A percentile compares a stretch with the other conserved stretches of the same genome.
Evolutionary conservation across 257 asterid species (phyloP).

Genomic region (Solanum gandarillasii): DNA sequence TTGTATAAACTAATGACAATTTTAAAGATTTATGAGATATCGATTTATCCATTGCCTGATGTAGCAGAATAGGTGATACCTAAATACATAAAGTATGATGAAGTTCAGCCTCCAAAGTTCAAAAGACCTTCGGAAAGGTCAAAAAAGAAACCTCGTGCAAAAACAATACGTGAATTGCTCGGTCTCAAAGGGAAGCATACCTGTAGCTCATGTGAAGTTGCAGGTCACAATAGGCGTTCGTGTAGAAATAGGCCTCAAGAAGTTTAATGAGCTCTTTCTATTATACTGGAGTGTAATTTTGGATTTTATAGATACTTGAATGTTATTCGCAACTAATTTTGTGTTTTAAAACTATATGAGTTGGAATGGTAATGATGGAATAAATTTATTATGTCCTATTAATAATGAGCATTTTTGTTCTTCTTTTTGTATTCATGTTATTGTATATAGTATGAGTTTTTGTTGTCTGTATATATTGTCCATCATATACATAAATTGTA

Average conservation of each 20-base stretch:
- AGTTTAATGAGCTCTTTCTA: neutral
- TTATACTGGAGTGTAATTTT: neutral
- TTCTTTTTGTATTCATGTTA: too few species aligned
- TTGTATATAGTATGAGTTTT: neutral
- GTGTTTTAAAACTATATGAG: neutral
- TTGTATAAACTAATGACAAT: too few species aligned
- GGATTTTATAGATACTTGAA: neutral
- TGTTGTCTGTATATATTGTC: neutral
- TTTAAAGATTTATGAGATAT: neutral
- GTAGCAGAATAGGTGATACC: neutral
- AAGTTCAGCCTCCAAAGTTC: neutral
- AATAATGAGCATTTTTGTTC: neutral
- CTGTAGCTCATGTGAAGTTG: neutral
- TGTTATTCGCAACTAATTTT: neutral
- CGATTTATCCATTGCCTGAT: neutral
- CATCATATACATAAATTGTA: too few species aligned
- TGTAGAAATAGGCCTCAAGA: neutral
- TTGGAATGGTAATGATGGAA: neutral
- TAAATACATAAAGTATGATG: neutral
- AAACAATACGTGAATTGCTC: neutral
- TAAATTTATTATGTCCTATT: neutral
- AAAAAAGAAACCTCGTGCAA: neutral
- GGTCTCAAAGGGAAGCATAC: neutral
- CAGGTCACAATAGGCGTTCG: neutral
- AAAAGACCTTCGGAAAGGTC: neutral